Evolutionary conservation across 352 stramenopile species (phyloP).

Genomic region (Phytophthora fragariae): DNA sequence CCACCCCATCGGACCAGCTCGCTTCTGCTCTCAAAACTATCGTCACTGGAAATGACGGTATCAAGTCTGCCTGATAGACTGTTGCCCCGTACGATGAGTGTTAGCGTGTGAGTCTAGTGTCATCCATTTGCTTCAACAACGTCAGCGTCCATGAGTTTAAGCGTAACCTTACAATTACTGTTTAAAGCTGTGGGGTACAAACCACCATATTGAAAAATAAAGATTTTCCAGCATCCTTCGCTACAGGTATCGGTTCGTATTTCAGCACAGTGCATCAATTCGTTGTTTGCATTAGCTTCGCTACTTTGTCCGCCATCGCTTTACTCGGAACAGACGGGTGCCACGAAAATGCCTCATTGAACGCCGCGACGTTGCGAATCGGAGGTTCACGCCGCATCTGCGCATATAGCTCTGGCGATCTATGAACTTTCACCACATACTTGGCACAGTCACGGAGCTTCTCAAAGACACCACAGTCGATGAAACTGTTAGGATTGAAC

Average conservation of each 20-base stretch:
- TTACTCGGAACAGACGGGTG: constrained; percentile 43
- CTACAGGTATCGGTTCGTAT: background rate
- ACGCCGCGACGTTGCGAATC: constrained; percentile 42
- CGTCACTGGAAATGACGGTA: constrained; percentile 44
- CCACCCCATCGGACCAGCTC: constrained; percentile 35
- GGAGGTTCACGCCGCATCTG: constrained; percentile 40
- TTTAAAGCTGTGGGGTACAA: background rate
- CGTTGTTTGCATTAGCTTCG: background rate
- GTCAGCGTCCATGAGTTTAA: background rate
- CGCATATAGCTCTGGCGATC: constrained; percentile 42
- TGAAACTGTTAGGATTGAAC: constrained; percentile 63
- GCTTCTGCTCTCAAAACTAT: constrained; percentile 28
- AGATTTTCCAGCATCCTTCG: background rate
- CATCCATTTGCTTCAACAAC: constrained; percentile 15
- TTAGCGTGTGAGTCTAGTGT: constrained; percentile 16
- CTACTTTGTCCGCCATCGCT: constrained; percentile 12
- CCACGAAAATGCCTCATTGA: constrained; percentile 53
- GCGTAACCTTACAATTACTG: background rate
- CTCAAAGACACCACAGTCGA: constrained; percentile 56
- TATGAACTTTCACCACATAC: constrained; percentile 51
- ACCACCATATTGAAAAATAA: no score
- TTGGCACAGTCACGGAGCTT: constrained; percentile 47
- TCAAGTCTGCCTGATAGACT: constrained; percentile 36
- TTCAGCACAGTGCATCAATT: background rate
- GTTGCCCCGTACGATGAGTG: background rate